Base-by-base conservation (phyloP, 352 stramenopile genomes). In the Pythium aquatile region DNA sequence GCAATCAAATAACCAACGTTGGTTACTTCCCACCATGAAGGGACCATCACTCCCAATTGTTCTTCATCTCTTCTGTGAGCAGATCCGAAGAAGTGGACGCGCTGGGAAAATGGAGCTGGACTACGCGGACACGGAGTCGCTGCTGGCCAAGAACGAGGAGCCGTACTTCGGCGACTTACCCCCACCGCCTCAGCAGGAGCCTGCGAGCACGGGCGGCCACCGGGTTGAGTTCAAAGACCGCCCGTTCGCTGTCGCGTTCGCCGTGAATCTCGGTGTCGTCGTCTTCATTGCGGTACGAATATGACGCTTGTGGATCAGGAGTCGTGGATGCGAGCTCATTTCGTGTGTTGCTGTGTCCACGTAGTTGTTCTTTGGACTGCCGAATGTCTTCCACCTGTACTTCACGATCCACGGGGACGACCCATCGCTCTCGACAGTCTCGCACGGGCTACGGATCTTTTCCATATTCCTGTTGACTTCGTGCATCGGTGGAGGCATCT, bases 391-490 rank as follows among this genome's bases (percentile, higher is more conserved):
- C 7, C 83, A 78, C 40, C 78, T 93, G 55, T 85, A 90, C 71
- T 96, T 96, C 56, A 96, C 87, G 17, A 73, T 78, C 14, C 87
- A 96, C 54, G 67, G 72, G 16, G 80, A 84, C 29, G 69, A 71
- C 1, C 71, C 78, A 26, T 66, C 70, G 40, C 42, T 53, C 6
- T 58, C 53, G 24, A 55, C 29, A 1, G 55, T 64, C n/a, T 95
- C 87, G 20, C 87, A 94, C 56, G 85, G 85, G 0, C 51, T 93
- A 46, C 89, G 79, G 16, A 82, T 94, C 48, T 84, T 94, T 33
- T 58, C 79, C 58, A 81, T 92, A 29, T 80, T 92, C 56, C 51
- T 93, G 26, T 56, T 64, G 29, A 94, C 85, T 37, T 87, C 80
- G 9, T 80, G 73, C 64, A 76, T 94, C 42, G 83, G 85, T 13